Evolutionary conservation across 441 rosid genomes (phyloP), one percentile per base, ranked within the genome.

Genomic region (Euphorbia corollata): DNA sequence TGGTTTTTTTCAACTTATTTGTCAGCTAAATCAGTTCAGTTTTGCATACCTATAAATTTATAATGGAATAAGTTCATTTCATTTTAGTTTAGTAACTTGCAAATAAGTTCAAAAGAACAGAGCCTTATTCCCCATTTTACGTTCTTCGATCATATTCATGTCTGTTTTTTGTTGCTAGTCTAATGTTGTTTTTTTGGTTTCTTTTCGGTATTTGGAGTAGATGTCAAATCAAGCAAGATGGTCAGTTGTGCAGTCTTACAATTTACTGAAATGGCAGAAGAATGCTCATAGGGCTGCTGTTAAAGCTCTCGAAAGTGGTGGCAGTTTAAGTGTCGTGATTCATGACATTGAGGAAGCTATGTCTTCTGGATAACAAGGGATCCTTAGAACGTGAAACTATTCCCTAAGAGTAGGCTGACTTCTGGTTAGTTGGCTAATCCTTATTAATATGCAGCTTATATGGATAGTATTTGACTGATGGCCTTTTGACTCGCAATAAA

Each of bases 141-240:
- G 30, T 36, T 66, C 18, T 67, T 47, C 56, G 30, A 6, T 47
- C 68, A 3, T 20, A 36, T 55, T 64, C n/a, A 5, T 3, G 15
- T 16, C 51, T 13, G 15, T 38, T 38, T 5, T 12, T 4, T 47
- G 2, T 47, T 27, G 1, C 32, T 27, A 27, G 32, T 27, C 32
- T 27, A 4, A 36, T 36, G 41, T 32, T 32, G 36, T 5, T 36
- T 36, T 5, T 36, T 36, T 36, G 1, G 32, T 36, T 2, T 36
- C 41, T 8, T 2, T 8, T 20, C 20, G 32, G 30, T 65, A 22
- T 41, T 16, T 73, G 57, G 64, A 62, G 18, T 75, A 92, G 93
- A 90, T 90, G 98, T 86, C 93, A 13, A 92, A 92, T 83, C 97
- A 85, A 81, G 98, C 98, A 23, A 84, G 98, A 72, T 90, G 97